phyloP scores from a whole-genome alignment of 2,329 filamentous ascomycete species.

The Fusarium oligoseptatum region DNA sequence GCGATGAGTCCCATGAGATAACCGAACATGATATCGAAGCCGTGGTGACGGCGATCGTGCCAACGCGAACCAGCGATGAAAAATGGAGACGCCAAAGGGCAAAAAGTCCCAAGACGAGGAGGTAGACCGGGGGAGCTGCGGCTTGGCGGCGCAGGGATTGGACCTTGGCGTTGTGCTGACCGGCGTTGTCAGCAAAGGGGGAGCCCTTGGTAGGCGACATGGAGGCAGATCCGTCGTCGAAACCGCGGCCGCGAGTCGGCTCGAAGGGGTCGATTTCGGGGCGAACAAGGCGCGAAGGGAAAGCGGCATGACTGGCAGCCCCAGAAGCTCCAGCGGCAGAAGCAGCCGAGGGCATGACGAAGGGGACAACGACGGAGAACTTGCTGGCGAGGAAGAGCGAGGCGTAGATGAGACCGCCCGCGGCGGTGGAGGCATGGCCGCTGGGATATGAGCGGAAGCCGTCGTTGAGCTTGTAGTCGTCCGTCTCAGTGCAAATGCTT shows the following conservation, averaged over 20 bases:
- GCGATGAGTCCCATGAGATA: conserved; percentile 79
- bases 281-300: conserved; percentile 74
- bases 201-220: conserved; percentile 42
- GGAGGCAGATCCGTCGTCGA: conserved; percentile 37
- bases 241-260: conserved; percentile 36
- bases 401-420: conserved; percentile 86
- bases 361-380: conserved; percentile 80
- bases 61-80: conserved; percentile 90
- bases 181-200: conserved; percentile 30
- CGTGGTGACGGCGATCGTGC: conserved; percentile 90
- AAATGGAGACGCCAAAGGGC: conserved; percentile 81
- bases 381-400: conserved; percentile 89
- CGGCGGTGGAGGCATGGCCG: conserved; percentile 73
- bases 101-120: conserved; percentile 77
- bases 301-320: conserved; percentile 79
- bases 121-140: conserved; percentile 85
- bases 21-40: conserved; percentile 93
- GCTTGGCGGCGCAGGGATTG: conserved; percentile 72
- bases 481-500: conserved; percentile 78
- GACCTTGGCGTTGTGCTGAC: conserved; percentile 50
- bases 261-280: conserved; percentile 56
- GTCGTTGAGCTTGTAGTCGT: conserved; percentile 75
- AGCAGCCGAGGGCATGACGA: conserved; percentile 66
- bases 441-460: conserved; percentile 83
- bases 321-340: conserved; percentile 64